Evolutionary conservation across 768 basidiomycete genomes (phyloP), one percentile per base, ranked within the genome.

Genomic region (Amanita thiersii): DNA sequence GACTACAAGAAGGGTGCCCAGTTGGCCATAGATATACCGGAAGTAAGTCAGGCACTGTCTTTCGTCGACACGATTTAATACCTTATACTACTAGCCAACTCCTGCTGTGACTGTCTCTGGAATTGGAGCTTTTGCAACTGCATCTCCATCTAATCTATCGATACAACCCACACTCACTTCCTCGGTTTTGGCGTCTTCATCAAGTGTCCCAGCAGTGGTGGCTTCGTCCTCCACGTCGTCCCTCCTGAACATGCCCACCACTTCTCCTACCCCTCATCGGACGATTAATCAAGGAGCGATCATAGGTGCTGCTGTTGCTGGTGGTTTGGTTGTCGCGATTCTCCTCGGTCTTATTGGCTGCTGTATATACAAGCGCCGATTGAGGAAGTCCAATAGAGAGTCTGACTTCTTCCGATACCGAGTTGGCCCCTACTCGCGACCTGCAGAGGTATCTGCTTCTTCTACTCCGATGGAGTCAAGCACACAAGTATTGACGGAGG

Each of bases 81-180:
- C 14, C 39, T 31, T 23, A 40, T 23, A n/a, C n/a, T 33, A n/a
- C 25, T 32, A 40, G 39, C 15, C 39, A 3, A 6, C 28, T 31
- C 17, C 18, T 6, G 18, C 12, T n/a, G n/a, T n/a, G n/a, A n/a
- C n/a, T 7, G 37, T 62, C 12, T 52, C 55, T 3, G 66, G 65
- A n/a, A 39, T 55, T 36, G 61, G 57, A 9, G 66, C 66, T 32
- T 52, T 55, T 40, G 66, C 64, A 4, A 60, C 64, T 5, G 34
- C 42, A 18, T 35, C 54, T 17, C 56, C 53, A 18, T 18, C 42
- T 4, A 26, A 44, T 32, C 37, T 47, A 19, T 31, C 10, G 35
- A 46, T n/a, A 24, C 49, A 5, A 32, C 39, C 11, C 40, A 50
- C 1, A 33, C 25, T 25, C 26, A 44, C 26, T n/a, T 40, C 3